Base-by-base conservation (phyloP, 2,329 filamentous ascomycete genomes). In the Zelopaecilomyces penicillatus region DNA sequence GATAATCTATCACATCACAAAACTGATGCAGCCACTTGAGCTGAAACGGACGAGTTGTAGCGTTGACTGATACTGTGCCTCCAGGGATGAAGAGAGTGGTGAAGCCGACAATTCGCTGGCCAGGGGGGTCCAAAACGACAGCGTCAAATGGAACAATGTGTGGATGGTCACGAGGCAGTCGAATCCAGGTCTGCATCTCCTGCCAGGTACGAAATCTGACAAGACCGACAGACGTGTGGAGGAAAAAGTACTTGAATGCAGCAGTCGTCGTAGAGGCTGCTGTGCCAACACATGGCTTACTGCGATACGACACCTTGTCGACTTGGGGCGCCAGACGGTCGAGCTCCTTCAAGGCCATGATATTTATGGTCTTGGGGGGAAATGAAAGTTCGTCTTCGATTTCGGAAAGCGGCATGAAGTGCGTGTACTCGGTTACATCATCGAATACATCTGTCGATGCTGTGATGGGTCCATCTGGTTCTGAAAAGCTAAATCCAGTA, bases 161-260 rank as follows among this genome's bases (percentile, higher is more conserved):
- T 4, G 62, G 59, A 46, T 68, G 64, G 19, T 19, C 19, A 30
- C 41, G 46, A 4, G 65, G 63, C 1, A 68, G 56, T 30, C 60
- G 58, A 47, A 61, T 58, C 50, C 55, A 56, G 5, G 63, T 49
- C 45, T 63, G 62, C 51, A 64, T 53, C 50, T 68, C 66, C 26
- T 62, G 37, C 64, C 64, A 68, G 7, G 19, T 19, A 19, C 19
- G 49, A 43, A 29, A 31, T 46, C 4, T 43, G 19, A 9, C 53
- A 19, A 33, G 50, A 44, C 27, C 56, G 50, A 10, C 37, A 42
- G 3, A 19, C 19, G 19, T 19, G 19, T 19, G 19, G 30, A 57
- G 32, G 26, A 61, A 58, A 47, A 59, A 62, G 44, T 66, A 66
- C 42, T 67, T 66, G 50, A 66, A 66, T 4, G 59, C 59, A 30